A percentile compares a stretch with the other conserved stretches of the same genome.
Conservation (phyloP, 2,329 filamentous ascomycete species). For the Sclerotinia spermophila region DNA sequence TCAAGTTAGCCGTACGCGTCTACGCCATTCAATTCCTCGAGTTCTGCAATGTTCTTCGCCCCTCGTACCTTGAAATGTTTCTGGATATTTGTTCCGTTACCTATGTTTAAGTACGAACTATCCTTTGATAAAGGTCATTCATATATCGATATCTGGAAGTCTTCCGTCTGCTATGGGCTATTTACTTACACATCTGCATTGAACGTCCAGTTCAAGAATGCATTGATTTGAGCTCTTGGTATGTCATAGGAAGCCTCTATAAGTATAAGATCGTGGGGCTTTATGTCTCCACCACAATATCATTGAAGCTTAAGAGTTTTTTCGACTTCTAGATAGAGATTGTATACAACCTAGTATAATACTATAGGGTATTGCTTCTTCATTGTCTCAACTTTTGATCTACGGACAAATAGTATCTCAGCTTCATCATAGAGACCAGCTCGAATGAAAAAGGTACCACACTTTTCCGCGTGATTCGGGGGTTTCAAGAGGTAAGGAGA, state of each 20-base stretch:
- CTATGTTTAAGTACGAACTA: neutral
- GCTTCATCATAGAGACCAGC: neutral
- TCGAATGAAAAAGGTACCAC: neutral
- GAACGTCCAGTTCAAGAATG: neutral
- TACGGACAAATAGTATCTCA: neutral
- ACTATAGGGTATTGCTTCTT: neutral
- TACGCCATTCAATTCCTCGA: neutral
- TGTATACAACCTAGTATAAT: too few relatives aligned
- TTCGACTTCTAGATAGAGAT: neutral
- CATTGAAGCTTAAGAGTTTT: neutral
- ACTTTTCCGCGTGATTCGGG: accelerated
- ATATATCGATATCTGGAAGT: accelerated
- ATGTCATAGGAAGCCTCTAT: neutral
- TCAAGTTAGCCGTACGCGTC: too few relatives aligned
- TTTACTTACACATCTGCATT: neutral
- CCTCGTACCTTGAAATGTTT: neutral
- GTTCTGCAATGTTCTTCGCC: neutral
- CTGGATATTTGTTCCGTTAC: neutral
- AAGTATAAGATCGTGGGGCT: neutral
- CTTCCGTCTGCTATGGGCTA: neutral
- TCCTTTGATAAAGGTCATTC: neutral
- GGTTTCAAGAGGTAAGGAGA: neutral
- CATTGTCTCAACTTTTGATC: neutral
- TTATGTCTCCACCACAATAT: neutral
- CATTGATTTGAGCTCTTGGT: neutral